These are phyloP conservation scores for Fusarium sp. DNA, from an alignment of 2,329 filamentous ascomycete genomes.

Conservation along the genomic window DNA sequence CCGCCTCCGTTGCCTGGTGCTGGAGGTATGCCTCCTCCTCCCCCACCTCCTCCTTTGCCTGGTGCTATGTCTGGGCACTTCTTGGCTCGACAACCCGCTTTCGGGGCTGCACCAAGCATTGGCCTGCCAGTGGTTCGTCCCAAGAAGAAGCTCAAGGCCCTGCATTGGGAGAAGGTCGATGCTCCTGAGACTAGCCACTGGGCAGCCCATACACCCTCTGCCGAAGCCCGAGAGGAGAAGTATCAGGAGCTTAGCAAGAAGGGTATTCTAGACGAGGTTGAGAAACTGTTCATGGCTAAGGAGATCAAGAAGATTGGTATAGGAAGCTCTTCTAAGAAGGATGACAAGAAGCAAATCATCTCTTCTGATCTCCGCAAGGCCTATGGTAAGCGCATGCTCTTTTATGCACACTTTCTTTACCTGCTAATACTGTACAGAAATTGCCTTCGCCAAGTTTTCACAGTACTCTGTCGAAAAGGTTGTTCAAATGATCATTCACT, in stretches of 20 bases:
- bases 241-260: conserved; percentile 92
- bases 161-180: conserved; percentile 99
- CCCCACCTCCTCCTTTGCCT: conserved; percentile 72
- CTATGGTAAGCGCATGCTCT: conserved; percentile 66
- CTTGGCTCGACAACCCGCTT: conserved; percentile 70
- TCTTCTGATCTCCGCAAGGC: conserved; percentile 88
- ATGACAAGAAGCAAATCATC: conserved; percentile 98
- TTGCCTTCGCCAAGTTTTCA: conserved; percentile 94
- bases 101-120: conserved; percentile 64
- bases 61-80: conserved; percentile 80
- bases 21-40: conserved; percentile 58
- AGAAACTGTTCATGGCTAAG: conserved; percentile 96
- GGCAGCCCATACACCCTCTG: conserved; percentile 86
- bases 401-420: not conserved
- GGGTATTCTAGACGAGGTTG: conserved; percentile 96
- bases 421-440: conserved; percentile 64
- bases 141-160: conserved; percentile 99
- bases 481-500: conserved; percentile 93
- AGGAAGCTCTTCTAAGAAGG: conserved; percentile 73
- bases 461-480: conserved; percentile 83
- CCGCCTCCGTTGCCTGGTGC: conserved; percentile 50
- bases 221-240: conserved; percentile 91
- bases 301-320: conserved; percentile 89
- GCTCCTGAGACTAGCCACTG: conserved; percentile 90
- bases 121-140: conserved; percentile 84